Evolutionary conservation across 2,329 filamentous ascomycete species (phyloP).

Genomic region (Aspergillus neotritici): DNA sequence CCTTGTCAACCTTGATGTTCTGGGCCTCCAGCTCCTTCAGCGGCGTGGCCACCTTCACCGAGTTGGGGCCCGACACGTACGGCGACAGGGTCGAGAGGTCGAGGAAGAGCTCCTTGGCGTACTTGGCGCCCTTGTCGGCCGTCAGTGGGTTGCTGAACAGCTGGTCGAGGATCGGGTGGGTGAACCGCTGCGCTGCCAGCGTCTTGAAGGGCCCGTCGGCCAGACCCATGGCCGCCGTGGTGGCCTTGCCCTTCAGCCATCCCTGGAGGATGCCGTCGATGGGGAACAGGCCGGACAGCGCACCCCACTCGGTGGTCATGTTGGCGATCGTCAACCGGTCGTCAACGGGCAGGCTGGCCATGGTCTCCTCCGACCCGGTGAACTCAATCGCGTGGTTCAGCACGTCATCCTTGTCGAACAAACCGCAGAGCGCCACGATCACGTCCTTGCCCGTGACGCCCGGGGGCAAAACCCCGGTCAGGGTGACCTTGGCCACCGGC

Average conservation of each 20-base stretch:
- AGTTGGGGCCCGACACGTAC: constrained; percentile 82
- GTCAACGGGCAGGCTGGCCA: constrained; percentile 66
- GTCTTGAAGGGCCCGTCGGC: constrained; percentile 43
- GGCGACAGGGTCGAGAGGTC: constrained; percentile 79
- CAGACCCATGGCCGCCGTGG: constrained; percentile 58
- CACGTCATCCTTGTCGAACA: constrained; percentile 83
- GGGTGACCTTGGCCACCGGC: constrained; percentile 71
- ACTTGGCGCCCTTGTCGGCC: constrained; percentile 71
- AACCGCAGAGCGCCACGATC: constrained; percentile 78
- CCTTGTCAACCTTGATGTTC: constrained; percentile 73
- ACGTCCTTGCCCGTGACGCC: constrained; percentile 93
- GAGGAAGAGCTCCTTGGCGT: constrained; percentile 77
- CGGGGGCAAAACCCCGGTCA: constrained; percentile 67
- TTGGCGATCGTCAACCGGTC: constrained; percentile 64
- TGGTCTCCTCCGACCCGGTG: constrained; percentile 69
- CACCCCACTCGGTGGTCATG: constrained; percentile 80
- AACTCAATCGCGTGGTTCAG: constrained; percentile 91
- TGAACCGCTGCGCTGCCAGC: constrained; percentile 56
- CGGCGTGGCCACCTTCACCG: constrained; percentile 79
- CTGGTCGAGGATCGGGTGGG: constrained; percentile 66
- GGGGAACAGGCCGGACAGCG: constrained; percentile 69
- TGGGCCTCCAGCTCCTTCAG: constrained; percentile 65
- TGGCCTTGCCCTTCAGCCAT: constrained; percentile 76
- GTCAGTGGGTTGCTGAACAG: constrained; percentile 60
- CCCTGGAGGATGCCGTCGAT: constrained; percentile 65